Percentiles rank a stretch among this genome's conserved stretches.
phyloP scores from a whole-genome alignment of 768 basidiomycete genomes.

The Galerina sulciceps region DNA sequence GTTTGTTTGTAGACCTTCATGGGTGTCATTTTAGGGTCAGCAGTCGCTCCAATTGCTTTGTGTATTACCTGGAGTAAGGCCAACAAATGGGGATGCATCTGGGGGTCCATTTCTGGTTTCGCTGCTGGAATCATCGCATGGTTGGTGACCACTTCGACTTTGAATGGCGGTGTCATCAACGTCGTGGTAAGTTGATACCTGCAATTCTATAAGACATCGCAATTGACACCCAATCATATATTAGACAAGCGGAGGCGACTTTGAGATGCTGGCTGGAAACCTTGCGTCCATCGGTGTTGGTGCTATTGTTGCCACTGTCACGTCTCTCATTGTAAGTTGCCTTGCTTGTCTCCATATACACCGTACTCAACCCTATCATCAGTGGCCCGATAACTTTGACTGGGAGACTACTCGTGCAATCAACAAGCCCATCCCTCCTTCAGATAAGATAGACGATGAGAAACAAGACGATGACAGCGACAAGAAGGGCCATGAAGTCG shows the following conservation, averaged over 20 bases:
- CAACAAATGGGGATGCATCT: slow-evolving; percentile 83
- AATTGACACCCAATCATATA: not conserved
- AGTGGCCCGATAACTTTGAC: slow-evolving; percentile 86
- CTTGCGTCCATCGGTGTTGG: slow-evolving; percentile 84
- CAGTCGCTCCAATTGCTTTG: slow-evolving; percentile 85
- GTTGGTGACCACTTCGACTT: slow-evolving; percentile 77
- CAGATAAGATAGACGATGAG: slow-evolving; percentile 21
- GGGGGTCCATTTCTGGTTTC: slow-evolving; percentile 75
- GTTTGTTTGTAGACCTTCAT: slow-evolving; percentile 78
- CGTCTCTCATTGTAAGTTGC: slow-evolving; percentile 64
- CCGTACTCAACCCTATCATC: not conserved
- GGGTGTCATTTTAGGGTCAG: slow-evolving; percentile 86
- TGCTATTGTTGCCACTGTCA: slow-evolving; percentile 69
- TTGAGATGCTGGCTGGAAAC: slow-evolving; percentile 86
- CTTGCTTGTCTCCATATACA: not conserved
- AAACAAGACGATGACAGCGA: slow-evolving; percentile 39
- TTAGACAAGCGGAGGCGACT: slow-evolving; percentile 56
- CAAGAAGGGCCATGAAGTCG: slow-evolving; percentile 34
- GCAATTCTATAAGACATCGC: not conserved
- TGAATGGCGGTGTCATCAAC: slow-evolving; percentile 74
- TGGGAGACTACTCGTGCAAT: slow-evolving; percentile 82
- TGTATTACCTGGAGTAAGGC: slow-evolving; percentile 86
- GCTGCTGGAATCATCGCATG: slow-evolving; percentile 75
- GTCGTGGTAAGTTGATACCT: slow-evolving; percentile 45
- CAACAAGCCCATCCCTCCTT: slow-evolving; percentile 45